Percentiles rank a stretch among this genome's conserved stretches.
These are phyloP conservation scores for Nymphaea thermarum DNA, from an alignment of 164 flowering plant genomes.

Conservation along the genomic window DNA sequence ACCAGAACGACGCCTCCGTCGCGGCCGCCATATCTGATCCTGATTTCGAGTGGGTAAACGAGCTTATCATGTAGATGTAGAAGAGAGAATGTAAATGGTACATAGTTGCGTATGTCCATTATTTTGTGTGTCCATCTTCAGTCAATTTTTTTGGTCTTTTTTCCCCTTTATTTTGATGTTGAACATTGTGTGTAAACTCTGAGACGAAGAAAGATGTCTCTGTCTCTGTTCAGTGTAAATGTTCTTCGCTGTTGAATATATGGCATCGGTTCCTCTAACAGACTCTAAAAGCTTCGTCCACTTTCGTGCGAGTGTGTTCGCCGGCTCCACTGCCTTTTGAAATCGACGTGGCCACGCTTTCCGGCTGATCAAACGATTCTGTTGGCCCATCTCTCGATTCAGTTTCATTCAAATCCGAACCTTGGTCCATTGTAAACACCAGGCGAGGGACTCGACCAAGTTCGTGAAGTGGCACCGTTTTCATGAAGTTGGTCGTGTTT, in stretches of 20 bases:
- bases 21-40: neutral
- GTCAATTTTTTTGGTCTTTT: neutral
- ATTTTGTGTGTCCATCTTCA: neutral
- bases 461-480: neutral
- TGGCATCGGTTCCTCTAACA: too few relatives aligned
- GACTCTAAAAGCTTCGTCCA: too few relatives aligned
- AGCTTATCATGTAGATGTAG: slow-evolving; percentile 7
- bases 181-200: neutral
- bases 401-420: too few relatives aligned
- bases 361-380: neutral
- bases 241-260: too few relatives aligned
- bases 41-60: slow-evolving; percentile 12
- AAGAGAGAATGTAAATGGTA: neutral
- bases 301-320: too few relatives aligned
- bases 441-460: neutral
- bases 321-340: too few relatives aligned
- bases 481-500: neutral
- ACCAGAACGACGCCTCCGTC: too few relatives aligned
- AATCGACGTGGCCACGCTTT: neutral
- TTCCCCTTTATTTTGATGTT: neutral
- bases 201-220: neutral
- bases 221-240: neutral
- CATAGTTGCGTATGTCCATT: neutral
- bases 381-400: too few relatives aligned
- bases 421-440: too few relatives aligned